Conservation (phyloP, 345 rosid genomes). For the Aegle marmelos region DNA sequence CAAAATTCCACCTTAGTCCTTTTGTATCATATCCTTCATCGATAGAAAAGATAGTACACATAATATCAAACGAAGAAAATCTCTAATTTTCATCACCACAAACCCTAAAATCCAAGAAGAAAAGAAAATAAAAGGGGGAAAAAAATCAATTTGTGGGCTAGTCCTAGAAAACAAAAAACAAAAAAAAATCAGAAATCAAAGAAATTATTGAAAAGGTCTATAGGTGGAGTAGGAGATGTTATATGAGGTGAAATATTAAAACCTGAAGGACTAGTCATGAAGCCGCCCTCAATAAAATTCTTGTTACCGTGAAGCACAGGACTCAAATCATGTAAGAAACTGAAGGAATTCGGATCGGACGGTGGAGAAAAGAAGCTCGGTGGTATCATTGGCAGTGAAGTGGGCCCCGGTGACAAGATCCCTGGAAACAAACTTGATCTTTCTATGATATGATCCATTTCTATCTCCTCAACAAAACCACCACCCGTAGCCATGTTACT, state of each 20-base stretch:
- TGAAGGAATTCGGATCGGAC: slow-evolving; percentile 42
- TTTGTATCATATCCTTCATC: slow-evolving; percentile 2
- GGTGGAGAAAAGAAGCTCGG: slow-evolving; percentile 62
- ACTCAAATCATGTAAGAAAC: slow-evolving; percentile 60
- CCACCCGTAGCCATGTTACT: neutral
- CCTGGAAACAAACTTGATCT: slow-evolving; percentile 48
- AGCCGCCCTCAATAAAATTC: slow-evolving; percentile 46
- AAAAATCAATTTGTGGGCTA: neutral
- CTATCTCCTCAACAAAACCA: slow-evolving; percentile 41
- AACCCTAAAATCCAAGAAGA: neutral
- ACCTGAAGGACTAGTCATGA: slow-evolving; percentile 60
- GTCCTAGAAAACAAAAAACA: slow-evolving; percentile 3
- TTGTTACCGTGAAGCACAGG: slow-evolving; percentile 44
- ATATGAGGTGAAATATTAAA: slow-evolving; percentile 35
- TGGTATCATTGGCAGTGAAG: slow-evolving; percentile 57
- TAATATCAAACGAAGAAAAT: neutral
- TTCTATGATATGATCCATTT: slow-evolving; percentile 31
- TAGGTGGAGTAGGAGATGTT: slow-evolving; percentile 43
- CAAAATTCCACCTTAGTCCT: slow-evolving; percentile 15
- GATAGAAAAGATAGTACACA: neutral
- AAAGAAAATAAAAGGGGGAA: no score
- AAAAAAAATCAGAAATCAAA: slow-evolving; percentile 46
- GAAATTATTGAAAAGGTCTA: slow-evolving; percentile 65
- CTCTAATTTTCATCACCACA: neutral
- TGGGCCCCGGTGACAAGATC: slow-evolving; percentile 74